A percentile compares a stretch with the other conserved stretches of the same genome.
phyloP scores from a whole-genome alignment of 148 eudicot species.

The Rhododendron griersonianum region DNA sequence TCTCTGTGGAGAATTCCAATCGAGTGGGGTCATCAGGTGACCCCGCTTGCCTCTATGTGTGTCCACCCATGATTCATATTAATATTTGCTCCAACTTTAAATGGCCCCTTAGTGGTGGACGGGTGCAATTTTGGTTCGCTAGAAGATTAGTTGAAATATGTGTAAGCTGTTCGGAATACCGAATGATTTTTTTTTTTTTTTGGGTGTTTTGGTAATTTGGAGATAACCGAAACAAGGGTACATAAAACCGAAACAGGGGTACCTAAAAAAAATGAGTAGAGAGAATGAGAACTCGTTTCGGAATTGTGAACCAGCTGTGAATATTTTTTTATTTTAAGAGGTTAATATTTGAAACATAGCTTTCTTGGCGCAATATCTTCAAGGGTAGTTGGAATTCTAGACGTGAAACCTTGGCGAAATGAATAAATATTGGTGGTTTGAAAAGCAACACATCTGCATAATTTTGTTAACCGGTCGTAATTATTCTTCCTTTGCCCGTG shows the following conservation, averaged over 20 bases:
- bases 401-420: not conserved
- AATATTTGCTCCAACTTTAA: not conserved
- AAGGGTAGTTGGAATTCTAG: not conserved
- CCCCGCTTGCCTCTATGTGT: no score
- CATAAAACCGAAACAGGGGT: not conserved
- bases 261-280: not conserved
- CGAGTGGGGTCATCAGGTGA: no score
- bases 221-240: not conserved
- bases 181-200: not conserved
- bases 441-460: not conserved
- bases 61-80: no score
- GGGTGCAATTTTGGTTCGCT: not conserved
- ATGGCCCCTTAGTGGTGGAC: not conserved
- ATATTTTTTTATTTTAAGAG: not conserved
- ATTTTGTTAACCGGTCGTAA: not conserved
- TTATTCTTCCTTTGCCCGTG: not conserved
- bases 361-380: not conserved
- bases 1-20: no score
- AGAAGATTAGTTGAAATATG: no score
- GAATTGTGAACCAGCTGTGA: not conserved
- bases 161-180: not conserved
- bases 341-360: not conserved
- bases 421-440: not conserved
- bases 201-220: no score
- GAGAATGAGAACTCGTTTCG: not conserved